Evolutionary conservation across 2,329 filamentous ascomycete genomes (phyloP).

Genomic region (Aspergillus neotritici): DNA sequence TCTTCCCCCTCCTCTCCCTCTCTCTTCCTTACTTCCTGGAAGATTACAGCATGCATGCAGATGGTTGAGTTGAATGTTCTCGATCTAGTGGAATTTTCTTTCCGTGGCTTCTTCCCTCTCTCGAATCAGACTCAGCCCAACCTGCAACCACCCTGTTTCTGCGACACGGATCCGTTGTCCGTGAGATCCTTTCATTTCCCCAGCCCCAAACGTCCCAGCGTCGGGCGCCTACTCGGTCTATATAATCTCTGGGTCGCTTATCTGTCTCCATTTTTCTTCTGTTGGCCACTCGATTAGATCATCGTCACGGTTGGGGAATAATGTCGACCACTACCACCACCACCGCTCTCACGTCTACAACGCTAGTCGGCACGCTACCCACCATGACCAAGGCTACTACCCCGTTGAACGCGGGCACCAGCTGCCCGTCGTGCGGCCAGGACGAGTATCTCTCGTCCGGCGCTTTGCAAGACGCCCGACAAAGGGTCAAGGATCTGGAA

Average conservation of each 20-base stretch:
- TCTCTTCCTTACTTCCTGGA: not conserved
- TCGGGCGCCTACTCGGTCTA: too few species aligned
- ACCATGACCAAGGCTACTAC: constrained; percentile 23
- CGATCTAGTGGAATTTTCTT: not conserved
- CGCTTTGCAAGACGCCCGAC: constrained; percentile 30
- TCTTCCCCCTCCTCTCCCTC: not conserved
- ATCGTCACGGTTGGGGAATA: constrained; percentile 8
- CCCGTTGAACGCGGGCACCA: constrained; percentile 15
- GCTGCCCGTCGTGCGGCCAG: constrained; percentile 39
- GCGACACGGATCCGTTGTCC: constrained; percentile 6
- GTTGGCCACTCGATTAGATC: not conserved
- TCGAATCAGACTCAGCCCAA: not conserved
- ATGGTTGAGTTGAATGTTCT: not conserved
- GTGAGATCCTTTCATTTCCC: constrained; percentile 10
- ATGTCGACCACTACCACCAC: constrained; percentile 24
- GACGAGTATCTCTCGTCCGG: constrained; percentile 21
- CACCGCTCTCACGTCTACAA: constrained; percentile 24
- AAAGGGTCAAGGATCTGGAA: constrained; percentile 48
- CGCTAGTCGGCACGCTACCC: constrained; percentile 27
- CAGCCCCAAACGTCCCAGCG: not conserved
- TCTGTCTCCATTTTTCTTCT: not conserved
- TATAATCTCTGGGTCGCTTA: too few species aligned
- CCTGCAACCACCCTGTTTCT: constrained; percentile 2
- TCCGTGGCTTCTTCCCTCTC: not conserved
- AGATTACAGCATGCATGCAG: not conserved